Evolutionary conservation across 2,329 filamentous ascomycete species (phyloP).

Genomic region (Talaromyces rugulosus): DNA sequence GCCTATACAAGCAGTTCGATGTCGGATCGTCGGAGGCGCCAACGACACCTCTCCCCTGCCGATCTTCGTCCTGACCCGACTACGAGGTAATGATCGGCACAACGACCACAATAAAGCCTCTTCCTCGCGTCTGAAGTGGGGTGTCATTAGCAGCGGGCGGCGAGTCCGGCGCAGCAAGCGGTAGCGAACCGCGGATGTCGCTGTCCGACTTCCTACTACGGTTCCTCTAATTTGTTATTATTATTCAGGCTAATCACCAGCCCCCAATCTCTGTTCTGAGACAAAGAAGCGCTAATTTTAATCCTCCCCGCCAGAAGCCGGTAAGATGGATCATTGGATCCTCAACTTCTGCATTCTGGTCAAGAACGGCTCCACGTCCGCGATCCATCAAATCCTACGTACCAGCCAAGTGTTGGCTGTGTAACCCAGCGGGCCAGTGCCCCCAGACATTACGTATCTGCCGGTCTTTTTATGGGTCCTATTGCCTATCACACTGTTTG

Average conservation of each 20-base stretch:
- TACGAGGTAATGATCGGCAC: neutral
- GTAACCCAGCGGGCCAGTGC: neutral
- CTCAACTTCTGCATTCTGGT: neutral
- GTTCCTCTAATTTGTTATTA: neutral
- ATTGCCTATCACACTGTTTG: neutral
- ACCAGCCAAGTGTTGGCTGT: neutral
- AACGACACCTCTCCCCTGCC: neutral
- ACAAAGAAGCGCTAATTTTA: neutral
- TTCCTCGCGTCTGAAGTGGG: neutral
- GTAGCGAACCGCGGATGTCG: neutral
- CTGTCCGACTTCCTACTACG: neutral
- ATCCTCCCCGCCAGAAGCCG: neutral
- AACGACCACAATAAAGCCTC: neutral
- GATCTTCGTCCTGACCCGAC: neutral
- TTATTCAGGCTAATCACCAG: neutral
- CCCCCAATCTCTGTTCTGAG: neutral
- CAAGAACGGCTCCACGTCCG: neutral
- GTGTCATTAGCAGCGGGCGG: neutral
- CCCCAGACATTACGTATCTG: neutral
- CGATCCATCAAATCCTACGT: neutral
- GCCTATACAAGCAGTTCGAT: neutral
- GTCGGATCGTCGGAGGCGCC: neutral
- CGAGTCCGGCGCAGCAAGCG: neutral
- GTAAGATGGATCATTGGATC: neutral
- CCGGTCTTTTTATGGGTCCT: neutral